Conservation (phyloP, 441 rosid genomes). For the Capsella rubella region DNA sequence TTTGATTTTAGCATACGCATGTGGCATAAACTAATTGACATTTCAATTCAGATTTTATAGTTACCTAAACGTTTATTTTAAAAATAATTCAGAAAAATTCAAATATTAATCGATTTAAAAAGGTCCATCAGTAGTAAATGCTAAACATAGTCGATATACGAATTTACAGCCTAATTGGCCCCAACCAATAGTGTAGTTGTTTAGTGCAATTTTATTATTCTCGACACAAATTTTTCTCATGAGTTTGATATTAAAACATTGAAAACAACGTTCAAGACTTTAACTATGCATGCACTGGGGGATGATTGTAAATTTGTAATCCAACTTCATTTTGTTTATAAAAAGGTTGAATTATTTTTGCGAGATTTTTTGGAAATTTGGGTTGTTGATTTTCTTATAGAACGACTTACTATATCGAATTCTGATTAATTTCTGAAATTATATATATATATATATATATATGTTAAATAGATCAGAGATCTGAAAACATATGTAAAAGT, state of each 20-base stretch:
- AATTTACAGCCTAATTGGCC: background rate
- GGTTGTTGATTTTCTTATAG: conserved; percentile 27
- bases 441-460: background rate
- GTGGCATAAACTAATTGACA: too few relatives aligned
- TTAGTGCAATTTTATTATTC: background rate
- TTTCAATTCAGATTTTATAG: too few relatives aligned
- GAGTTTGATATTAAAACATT: conserved; percentile 4
- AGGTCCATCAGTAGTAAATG: background rate
- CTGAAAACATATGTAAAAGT: conserved; percentile 35
- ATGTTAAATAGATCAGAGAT: conserved; percentile 26
- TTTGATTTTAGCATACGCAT: background rate
- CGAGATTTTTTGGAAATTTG: conserved; percentile 26
- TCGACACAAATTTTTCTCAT: background rate
- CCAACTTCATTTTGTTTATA: conserved; percentile 8
- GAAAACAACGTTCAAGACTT: background rate
- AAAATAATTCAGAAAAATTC: too few relatives aligned
- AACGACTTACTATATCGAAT: conserved; percentile 9
- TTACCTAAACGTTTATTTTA: too few relatives aligned
- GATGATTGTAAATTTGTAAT: conserved; percentile 11
- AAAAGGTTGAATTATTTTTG: background rate
- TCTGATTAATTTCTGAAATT: conserved; percentile 2
- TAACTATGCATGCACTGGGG: background rate
- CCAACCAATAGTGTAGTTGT: conserved; percentile 12
- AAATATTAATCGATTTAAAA: too few relatives aligned
- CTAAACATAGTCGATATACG: background rate